These are phyloP conservation scores for Anacardium occidentale DNA, from an alignment of 345 rosid genomes.

Conservation along the genomic window DNA sequence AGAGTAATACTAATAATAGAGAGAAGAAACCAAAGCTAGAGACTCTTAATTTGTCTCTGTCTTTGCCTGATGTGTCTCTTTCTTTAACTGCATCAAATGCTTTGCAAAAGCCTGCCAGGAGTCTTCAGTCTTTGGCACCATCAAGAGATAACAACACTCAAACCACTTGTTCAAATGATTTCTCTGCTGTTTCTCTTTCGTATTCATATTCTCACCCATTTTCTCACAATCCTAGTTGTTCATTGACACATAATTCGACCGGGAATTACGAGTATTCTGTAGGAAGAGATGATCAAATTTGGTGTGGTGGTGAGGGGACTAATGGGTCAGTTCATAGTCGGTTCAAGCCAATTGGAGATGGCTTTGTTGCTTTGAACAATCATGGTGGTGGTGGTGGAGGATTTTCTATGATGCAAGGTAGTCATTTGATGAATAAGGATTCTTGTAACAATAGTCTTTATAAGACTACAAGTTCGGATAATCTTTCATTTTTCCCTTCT, in stretches of 20 bases:
- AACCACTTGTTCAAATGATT: constrained; percentile 76
- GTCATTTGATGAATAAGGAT: constrained; percentile 37
- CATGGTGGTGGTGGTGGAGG: constrained; percentile 26
- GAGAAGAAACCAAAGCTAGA: constrained; percentile 68
- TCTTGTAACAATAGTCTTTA: constrained; percentile 42
- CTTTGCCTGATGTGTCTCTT: constrained; percentile 78
- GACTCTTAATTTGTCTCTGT: constrained; percentile 78
- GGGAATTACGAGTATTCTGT: constrained; percentile 73
- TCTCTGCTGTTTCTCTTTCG: constrained; percentile 81
- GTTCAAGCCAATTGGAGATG: constrained; percentile 91
- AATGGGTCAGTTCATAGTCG: constrained; percentile 98
- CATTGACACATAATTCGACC: constrained; percentile 80
- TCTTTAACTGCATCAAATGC: constrained; percentile 78
- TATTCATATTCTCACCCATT: constrained; percentile 76
- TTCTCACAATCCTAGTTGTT: constrained; percentile 95
- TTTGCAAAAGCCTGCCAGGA: constrained; percentile 44
- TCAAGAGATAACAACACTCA: constrained; percentile 44
- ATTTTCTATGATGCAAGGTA: constrained; percentile 37
- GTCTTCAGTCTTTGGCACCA: constrained; percentile 37
- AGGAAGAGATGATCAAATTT: constrained; percentile 80
- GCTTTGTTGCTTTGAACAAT: constrained; percentile 54
- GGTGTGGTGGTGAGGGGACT: constrained; percentile 98
- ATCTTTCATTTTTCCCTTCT: constrained; percentile 84
- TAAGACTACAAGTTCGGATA: constrained; percentile 65
- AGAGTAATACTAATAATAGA: constrained; percentile 26